Evolutionary conservation across 2,329 filamentous ascomycete genomes (phyloP), one percentile per base, ranked within the genome.

Genomic region (Hawksworthiomyces lignivorus): DNA sequence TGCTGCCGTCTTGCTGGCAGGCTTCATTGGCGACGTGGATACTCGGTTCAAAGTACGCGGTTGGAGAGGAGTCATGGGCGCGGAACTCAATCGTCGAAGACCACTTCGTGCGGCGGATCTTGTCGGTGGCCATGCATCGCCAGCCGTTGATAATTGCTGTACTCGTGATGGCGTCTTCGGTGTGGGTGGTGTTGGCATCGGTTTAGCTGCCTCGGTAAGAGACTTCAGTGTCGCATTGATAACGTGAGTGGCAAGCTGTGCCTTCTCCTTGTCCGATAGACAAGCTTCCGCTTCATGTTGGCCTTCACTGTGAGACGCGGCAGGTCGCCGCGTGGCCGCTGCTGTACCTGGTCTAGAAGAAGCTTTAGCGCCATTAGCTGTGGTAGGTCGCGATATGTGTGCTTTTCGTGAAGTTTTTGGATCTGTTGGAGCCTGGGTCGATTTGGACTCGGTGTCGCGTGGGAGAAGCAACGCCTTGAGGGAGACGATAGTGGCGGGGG

Each of bases 201-300:
- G 60, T 56, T 80, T 87, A 17, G 78, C 68, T 0, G 78, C 78
- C 43, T 84, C 79, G n/a, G 72, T 71, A 4, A 90, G 69, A 9
- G 74, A 70, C 54, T 84, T 87, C 29, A 89, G 67, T 1, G 80
- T 72, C 7, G 69, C 67, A 56, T 89, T 90, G 53, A 87, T 77
- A 27, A 87, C 69, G 47, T 87, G 76, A 0, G 84, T 87, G 11
- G 84, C 84, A 27, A 89, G 63, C 33, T 75, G 68, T 38, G 78
- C 79, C 57, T 73, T 77, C 44, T 87, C 82, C 51, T 73, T 76
- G 5, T 67, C 56, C 5, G 71, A 63, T 22, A 82, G 58, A 35
- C 39, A 17, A 8, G 37, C 32, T 11, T 44, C 43, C 6, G 35
- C 9, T 19, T 33, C 34, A n/a, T 50, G 33, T 4, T 53, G 52